Evolutionary conservation across 2,329 filamentous ascomycete species (phyloP).

Genomic region (Coniochaeta ligniaria): DNA sequence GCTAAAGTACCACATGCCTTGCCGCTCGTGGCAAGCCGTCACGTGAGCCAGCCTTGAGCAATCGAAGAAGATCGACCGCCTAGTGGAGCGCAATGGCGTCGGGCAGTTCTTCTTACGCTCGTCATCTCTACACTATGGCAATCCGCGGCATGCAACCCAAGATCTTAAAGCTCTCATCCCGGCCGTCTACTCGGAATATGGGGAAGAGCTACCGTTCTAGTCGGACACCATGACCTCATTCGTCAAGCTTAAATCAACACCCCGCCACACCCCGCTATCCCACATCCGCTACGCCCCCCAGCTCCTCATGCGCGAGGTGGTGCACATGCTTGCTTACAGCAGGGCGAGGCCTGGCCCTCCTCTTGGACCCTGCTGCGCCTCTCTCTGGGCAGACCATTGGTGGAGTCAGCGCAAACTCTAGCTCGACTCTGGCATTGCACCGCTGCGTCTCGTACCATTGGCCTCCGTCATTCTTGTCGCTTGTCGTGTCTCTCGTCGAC

Average conservation of each 20-base stretch:
- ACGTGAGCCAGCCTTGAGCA: not conserved
- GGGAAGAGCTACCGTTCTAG: not conserved
- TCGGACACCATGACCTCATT: not conserved
- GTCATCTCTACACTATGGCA: not conserved
- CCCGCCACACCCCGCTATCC: conserved; percentile 1
- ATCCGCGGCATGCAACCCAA: not conserved
- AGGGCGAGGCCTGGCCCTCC: not conserved
- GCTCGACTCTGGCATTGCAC: not conserved
- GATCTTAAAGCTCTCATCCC: not conserved
- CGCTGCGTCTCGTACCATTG: not conserved
- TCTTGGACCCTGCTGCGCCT: conserved; percentile 2
- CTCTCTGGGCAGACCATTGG: not conserved
- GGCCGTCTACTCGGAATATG: not conserved
- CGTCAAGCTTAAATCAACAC: conserved; percentile 1
- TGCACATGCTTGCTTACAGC: not conserved
- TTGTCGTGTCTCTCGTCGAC: not conserved
- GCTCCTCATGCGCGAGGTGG: not conserved
- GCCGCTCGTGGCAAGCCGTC: not conserved
- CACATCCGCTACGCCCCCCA: not conserved
- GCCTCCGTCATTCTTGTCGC: not conserved
- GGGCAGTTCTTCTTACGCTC: not conserved
- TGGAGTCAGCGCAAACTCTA: not conserved
- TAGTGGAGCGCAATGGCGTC: not conserved
- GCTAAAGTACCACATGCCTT: not conserved
- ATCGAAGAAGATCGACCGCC: not conserved